A percentile compares a stretch with the other conserved stretches of the same genome.
Conservation (phyloP, 2,329 filamentous ascomycete genomes). For the Atkinsonella hypoxylon region DNA sequence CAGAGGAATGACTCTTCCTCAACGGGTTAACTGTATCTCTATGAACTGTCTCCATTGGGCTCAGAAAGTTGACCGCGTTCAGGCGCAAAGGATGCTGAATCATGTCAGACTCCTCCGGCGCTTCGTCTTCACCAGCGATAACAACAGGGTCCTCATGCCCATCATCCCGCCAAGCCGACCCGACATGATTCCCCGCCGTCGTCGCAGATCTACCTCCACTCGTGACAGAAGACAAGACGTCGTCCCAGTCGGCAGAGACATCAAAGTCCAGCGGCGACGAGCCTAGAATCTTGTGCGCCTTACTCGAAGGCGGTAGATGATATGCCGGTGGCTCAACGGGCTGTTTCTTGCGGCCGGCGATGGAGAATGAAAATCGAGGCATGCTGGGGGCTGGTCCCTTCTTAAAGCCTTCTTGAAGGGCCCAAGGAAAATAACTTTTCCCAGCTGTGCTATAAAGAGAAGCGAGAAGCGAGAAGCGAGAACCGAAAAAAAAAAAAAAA, state of each 20-base stretch:
- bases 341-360: constrained; percentile 35
- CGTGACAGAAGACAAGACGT: constrained; percentile 29
- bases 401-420: neutral
- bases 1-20: constrained; percentile 37
- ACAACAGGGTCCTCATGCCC: constrained; percentile 13
- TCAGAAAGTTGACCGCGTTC: constrained; percentile 6
- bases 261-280: constrained; percentile 32
- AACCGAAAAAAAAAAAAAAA: no score
- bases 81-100: constrained; percentile 22
- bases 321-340: constrained; percentile 16
- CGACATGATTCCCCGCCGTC: constrained; percentile 20
- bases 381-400: constrained; percentile 14
- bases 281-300: constrained; percentile 40
- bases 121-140: constrained; percentile 10
- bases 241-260: constrained; percentile 28
- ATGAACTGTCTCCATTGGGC: constrained; percentile 11
- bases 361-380: constrained; percentile 36
- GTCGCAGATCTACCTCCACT: constrained; percentile 33
- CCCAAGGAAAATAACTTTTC: neutral
- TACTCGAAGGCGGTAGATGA: constrained; percentile 30
- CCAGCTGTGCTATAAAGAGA: no score
- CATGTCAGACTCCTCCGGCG: constrained; percentile 36
- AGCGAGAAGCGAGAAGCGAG: no score
- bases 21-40: constrained; percentile 32
- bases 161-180: constrained; percentile 5